These are phyloP conservation scores for Paraphoma chrysanthemicola DNA, from an alignment of 2,329 filamentous ascomycete genomes.

Conservation along the genomic window DNA sequence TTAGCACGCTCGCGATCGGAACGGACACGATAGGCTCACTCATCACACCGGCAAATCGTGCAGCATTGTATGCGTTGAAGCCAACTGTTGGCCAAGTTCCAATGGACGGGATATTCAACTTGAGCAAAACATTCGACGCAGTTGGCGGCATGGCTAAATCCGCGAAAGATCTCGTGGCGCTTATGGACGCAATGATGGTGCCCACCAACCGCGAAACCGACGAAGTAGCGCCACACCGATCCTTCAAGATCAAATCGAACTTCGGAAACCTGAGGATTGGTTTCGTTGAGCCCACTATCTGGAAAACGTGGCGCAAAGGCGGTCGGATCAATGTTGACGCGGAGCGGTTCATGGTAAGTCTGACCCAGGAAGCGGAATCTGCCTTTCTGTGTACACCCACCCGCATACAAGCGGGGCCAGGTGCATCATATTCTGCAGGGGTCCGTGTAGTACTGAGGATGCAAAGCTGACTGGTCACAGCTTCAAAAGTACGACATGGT, in stretches of 20 bases:
- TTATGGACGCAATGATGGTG: slow-evolving; percentile 40
- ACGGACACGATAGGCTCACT: slow-evolving; percentile 51
- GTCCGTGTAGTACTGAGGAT: slow-evolving; percentile 1
- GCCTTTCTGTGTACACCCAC: slow-evolving; percentile 3
- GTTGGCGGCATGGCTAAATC: slow-evolving; percentile 47
- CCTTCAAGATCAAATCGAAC: slow-evolving; percentile 41
- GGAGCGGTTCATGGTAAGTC: slow-evolving; percentile 46
- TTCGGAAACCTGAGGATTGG: slow-evolving; percentile 42
- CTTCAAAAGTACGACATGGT: slow-evolving; percentile 46
- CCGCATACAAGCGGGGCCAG: neutral
- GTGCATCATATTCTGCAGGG: slow-evolving; percentile 2
- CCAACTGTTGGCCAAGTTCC: slow-evolving; percentile 44
- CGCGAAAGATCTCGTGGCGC: slow-evolving; percentile 43
- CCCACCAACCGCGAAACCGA: slow-evolving; percentile 37
- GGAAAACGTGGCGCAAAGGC: slow-evolving; percentile 44
- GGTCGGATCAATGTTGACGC: slow-evolving; percentile 45
- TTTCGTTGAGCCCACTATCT: slow-evolving; percentile 46
- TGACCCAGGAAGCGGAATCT: neutral
- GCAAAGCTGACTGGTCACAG: slow-evolving; percentile 25
- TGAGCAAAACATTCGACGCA: slow-evolving; percentile 44
- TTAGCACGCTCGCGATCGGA: slow-evolving; percentile 49
- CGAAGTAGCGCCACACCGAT: slow-evolving; percentile 25
- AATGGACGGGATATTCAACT: slow-evolving; percentile 45
- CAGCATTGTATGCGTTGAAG: slow-evolving; percentile 50
- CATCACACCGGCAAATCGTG: slow-evolving; percentile 49